A percentile compares a stretch with the other conserved stretches of the same genome.
Evolutionary conservation across 257 asterid genomes (phyloP).

Genomic region (Scutellaria minor): DNA sequence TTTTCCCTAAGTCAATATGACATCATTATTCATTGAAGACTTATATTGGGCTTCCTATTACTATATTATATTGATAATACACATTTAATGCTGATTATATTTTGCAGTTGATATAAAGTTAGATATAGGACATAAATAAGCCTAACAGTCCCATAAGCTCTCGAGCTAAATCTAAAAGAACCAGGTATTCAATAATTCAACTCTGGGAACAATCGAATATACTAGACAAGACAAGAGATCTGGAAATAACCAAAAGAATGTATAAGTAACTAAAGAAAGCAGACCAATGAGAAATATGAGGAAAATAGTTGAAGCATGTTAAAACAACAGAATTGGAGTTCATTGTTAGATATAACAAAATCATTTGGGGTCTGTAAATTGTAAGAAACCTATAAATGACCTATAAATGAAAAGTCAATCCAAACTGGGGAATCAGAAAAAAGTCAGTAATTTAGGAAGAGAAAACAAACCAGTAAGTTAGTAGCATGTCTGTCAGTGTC

Average conservation of each 20-base stretch:
- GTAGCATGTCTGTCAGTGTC: conserved; percentile 55
- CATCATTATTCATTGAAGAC: conserved; percentile 29
- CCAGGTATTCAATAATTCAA: neutral
- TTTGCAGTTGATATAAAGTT: conserved; percentile 16
- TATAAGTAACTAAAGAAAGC: conserved; percentile 19
- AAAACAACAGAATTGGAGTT: conserved; percentile 15
- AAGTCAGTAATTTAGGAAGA: conserved; percentile 30
- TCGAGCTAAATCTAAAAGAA: conserved; percentile 18
- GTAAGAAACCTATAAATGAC: conserved; percentile 14
- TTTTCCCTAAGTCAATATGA: conserved; percentile 28
- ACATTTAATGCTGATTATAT: neutral
- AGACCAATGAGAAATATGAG: conserved; percentile 18
- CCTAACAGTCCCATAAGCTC: conserved; percentile 11
- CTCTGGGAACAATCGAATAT: neutral
- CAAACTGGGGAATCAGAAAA: conserved; percentile 28
- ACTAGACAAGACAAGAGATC: neutral
- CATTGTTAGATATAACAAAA: conserved; percentile 9
- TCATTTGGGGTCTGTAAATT: conserved; percentile 22
- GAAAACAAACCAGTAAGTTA: conserved; percentile 69
- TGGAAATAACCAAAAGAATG: conserved; percentile 11
- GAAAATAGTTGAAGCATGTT: conserved; percentile 14
- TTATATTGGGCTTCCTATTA: conserved; percentile 9
- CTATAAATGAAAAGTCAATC: conserved; percentile 19
- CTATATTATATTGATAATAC: neutral
- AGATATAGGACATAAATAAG: conserved; percentile 28